Conservation (phyloP, 176 grass and related monocot species). For the Oropetium thomaeum region DNA sequence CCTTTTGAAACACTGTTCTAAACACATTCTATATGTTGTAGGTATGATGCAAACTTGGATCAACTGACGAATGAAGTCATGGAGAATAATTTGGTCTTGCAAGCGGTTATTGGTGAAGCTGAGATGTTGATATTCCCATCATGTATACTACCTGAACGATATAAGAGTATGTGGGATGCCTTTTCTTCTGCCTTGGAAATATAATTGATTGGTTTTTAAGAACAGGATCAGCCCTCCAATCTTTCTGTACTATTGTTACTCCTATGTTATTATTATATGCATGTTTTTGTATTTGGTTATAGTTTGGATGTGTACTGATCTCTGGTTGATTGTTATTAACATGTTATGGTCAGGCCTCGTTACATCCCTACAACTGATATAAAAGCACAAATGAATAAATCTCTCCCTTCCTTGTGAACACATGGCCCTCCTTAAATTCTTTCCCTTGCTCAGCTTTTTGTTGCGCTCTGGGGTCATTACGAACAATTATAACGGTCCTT, state of each 20-base stretch:
- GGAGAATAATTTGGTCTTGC: constrained; percentile 34
- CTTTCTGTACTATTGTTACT: too few relatives aligned
- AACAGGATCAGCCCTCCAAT: not conserved
- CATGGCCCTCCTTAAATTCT: not conserved
- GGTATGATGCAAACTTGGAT: constrained; percentile 28
- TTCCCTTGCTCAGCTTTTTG: not conserved
- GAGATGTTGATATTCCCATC: constrained; percentile 55
- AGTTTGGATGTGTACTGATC: not conserved
- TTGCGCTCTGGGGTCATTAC: not conserved
- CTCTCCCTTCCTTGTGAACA: not conserved
- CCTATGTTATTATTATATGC: not conserved
- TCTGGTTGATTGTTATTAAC: not conserved
- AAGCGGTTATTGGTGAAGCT: constrained; percentile 18
- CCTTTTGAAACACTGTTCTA: not conserved
- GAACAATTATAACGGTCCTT: not conserved
- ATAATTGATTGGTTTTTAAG: not conserved
- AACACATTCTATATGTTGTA: constrained; percentile 10
- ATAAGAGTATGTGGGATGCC: constrained; percentile 33
- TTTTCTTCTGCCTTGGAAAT: not conserved
- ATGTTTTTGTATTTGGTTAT: not conserved
- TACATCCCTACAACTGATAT: not conserved
- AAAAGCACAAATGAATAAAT: not conserved
- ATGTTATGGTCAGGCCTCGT: not conserved
- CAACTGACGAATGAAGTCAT: constrained; percentile 31
- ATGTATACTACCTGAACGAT: constrained; percentile 34